Evolutionary conservation across 73 alveolate genomes (phyloP).

Genomic region (Paramecium octaurelia): DNA sequence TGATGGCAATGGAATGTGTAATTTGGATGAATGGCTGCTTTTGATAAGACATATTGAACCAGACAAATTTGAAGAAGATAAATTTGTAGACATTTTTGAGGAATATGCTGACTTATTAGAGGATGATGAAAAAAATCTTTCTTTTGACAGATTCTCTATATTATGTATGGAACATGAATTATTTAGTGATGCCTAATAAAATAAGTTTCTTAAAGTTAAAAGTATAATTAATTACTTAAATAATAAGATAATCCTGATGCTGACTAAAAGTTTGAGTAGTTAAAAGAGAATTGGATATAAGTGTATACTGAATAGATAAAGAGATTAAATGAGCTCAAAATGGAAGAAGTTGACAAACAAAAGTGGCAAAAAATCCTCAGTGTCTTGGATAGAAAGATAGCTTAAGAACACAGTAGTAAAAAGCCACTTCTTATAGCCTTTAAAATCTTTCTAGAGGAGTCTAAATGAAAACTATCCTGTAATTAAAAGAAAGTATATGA

Average conservation of each 20-base stretch:
- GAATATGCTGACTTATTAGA: conserved; percentile 55
- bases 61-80: conserved; percentile 57
- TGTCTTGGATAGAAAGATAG: conserved; percentile 18
- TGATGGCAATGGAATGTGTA: conserved; percentile 60
- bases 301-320: not conserved
- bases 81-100: conserved; percentile 41
- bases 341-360: conserved; percentile 17
- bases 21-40: conserved; percentile 55
- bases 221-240: not conserved
- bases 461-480: not conserved
- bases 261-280: conserved; percentile 5
- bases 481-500: not conserved
- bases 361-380: conserved; percentile 32
- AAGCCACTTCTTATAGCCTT: conserved; percentile 58
- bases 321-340: not conserved
- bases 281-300: conserved; percentile 8
- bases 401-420: not conserved
- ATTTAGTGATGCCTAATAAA: conserved; percentile 45
- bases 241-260: not conserved
- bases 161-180: conserved; percentile 55
- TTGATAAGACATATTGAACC: conserved; percentile 53
- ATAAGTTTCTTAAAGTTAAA: conserved; percentile 27
- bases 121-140: conserved; percentile 53
- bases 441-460: conserved; percentile 32
- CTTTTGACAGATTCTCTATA: conserved; percentile 56